Evolutionary conservation across 228 moss, liverwort and hornwort species (phyloP), one percentile per base, ranked within the genome.

Genomic region (Sphagnum fallax): DNA sequence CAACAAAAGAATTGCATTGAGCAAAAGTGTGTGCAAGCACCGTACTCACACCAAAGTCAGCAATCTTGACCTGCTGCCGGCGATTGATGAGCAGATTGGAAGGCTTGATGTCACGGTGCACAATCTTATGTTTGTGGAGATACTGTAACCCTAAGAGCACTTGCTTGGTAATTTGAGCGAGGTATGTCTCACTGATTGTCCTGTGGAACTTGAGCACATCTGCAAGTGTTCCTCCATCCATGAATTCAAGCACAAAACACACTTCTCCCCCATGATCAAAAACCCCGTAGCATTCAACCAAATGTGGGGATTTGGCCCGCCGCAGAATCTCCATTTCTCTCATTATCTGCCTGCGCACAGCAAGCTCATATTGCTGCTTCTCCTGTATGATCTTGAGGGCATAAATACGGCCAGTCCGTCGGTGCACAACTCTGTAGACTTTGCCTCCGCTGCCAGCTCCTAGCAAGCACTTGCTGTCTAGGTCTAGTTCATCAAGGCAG

Each of bases 1-100:
- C 97, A 4, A 97, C 97, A 15, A 97, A 97, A 0, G 93, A 97
- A 77, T 93, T 97, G 71, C 97, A 97, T 80, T 97, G 93, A 58
- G 97, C 97, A 60, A 93, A 82, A 9, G 97, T 97, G 68, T 91
- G 81, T 6, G 93, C 97, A 69, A 97, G 75, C 77, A 97, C 88
- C 2, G 97, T 97, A 71, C 93, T 93, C 60, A 97, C 97, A 47
- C 97, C 97, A 47, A 97, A 97, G 70, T 97, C 97, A 0, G 93
- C 91, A 75, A 97, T 97, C 81, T 97, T 97, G 62, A 97, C 93
- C 78, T 97, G 90, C 69, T 93, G 93, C 74, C 81, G 87, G 67
- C 79, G 76, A 70, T 93, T 93, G 15, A 93, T 81, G 13, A 97
- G 84, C 73, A 97, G 60, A 81, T 97, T 97, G 11, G 91, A 97